Evolutionary conservation across 352 stramenopile genomes (phyloP).

Genomic region (Globisporangium mamillatum): DNA sequence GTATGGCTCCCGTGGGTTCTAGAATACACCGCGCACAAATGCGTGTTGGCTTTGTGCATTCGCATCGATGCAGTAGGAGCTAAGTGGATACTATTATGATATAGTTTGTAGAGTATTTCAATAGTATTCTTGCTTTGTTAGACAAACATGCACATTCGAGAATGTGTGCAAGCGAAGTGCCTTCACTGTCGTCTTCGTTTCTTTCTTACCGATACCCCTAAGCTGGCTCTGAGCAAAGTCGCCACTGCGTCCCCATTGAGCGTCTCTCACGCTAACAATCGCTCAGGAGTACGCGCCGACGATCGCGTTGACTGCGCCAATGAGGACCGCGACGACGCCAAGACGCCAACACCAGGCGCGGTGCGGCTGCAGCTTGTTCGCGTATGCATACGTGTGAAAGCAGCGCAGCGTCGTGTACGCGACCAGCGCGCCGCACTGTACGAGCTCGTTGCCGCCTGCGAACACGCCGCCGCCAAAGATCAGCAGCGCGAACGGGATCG

Average conservation of each 20-base stretch:
- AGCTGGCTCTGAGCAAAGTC: not conserved
- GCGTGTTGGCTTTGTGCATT: too few relatives aligned
- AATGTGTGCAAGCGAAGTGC: not conserved
- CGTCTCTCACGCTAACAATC: not conserved
- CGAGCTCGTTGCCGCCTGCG: slow-evolving; percentile 25
- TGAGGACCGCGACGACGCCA: not conserved
- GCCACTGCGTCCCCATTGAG: too few relatives aligned
- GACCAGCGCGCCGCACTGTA: slow-evolving; percentile 26
- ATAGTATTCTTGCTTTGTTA: not conserved
- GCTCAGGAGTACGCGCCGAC: not conserved
- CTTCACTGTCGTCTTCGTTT: not conserved
- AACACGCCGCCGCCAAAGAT: slow-evolving; percentile 31
- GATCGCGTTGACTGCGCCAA: slow-evolving; percentile 1
- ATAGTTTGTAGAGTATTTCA: not conserved
- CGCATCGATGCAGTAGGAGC: too few relatives aligned
- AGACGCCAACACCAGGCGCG: slow-evolving; percentile 19
- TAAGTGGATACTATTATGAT: not conserved
- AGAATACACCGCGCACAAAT: too few relatives aligned
- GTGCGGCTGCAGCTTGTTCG: slow-evolving; percentile 38
- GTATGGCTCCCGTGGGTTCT: too few relatives aligned
- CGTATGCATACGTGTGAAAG: slow-evolving; percentile 42
- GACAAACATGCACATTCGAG: not conserved
- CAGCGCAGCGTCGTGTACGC: slow-evolving; percentile 36
- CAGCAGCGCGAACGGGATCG: slow-evolving; percentile 38
- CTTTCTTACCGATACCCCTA: not conserved